Percentiles rank a stretch among this genome's conserved stretches.
Evolutionary conservation across 1,284 basidiomycete genomes (phyloP).

Genomic region (Golubevia sp.): DNA sequence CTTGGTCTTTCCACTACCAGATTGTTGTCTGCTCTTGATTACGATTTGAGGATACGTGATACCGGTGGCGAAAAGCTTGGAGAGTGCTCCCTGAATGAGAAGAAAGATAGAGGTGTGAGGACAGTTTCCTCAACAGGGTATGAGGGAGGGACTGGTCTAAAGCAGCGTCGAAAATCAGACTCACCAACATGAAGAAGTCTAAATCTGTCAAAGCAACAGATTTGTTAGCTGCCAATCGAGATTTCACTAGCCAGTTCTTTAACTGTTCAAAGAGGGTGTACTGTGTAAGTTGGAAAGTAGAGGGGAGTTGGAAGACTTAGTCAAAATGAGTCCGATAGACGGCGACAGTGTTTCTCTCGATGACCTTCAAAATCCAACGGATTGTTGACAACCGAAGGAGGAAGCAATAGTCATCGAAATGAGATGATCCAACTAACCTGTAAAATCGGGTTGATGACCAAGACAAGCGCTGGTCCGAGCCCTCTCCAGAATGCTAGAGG

Average conservation of each 20-base stretch:
- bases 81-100: conserved; percentile 41
- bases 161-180: no score
- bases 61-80: conserved; percentile 56
- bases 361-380: no score
- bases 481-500: conserved; percentile 86
- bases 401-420: background rate
- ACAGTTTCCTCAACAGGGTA: no score
- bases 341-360: no score
- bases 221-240: conserved; percentile 24
- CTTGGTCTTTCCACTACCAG: conserved; percentile 27
- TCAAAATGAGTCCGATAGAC: no score
- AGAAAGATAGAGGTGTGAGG: no score
- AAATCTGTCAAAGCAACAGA: conserved; percentile 38
- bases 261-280: conserved; percentile 60
- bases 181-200: conserved; percentile 54
- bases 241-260: conserved; percentile 51
- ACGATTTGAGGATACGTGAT: conserved; percentile 60
- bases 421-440: conserved; percentile 61
- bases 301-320: no score
- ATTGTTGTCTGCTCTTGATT: conserved; percentile 58
- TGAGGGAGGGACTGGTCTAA: no score
- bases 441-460: conserved; percentile 94
- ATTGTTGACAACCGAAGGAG: no score
- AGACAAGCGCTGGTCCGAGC: conserved; percentile 87
- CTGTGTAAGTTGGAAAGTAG: conserved; percentile 3